Conservation (phyloP, 2,329 filamentous ascomycete species). For the Botrytis hyacinthi region DNA sequence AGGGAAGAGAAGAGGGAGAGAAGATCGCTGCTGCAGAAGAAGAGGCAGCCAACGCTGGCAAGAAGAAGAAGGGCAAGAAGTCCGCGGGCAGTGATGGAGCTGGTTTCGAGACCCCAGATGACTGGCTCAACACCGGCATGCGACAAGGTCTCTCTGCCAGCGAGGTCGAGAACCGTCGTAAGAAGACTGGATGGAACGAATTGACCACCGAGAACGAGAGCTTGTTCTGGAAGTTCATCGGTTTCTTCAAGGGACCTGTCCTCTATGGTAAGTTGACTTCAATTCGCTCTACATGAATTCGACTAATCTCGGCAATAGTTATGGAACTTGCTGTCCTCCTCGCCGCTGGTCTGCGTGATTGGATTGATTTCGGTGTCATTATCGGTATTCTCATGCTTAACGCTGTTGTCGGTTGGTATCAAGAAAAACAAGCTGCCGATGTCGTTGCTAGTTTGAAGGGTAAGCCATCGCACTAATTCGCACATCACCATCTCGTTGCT, state of each 20-base stretch:
- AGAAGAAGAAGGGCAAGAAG: slow-evolving; percentile 52
- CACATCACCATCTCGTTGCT: not conserved
- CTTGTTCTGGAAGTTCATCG: slow-evolving; percentile 70
- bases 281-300: not conserved
- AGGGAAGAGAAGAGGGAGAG: slow-evolving; percentile 54
- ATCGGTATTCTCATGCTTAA: slow-evolving; percentile 73
- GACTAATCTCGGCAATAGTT: slow-evolving; percentile 46
- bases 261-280: slow-evolving; percentile 63
- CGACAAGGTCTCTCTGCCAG: slow-evolving; percentile 56
- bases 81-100: slow-evolving; percentile 40
- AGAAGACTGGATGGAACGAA: slow-evolving; percentile 69
- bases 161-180: slow-evolving; percentile 64
- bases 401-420: slow-evolving; percentile 75
- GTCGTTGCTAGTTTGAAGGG: slow-evolving; percentile 68
- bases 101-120: slow-evolving; percentile 51
- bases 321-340: slow-evolving; percentile 76
- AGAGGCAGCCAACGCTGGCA: slow-evolving; percentile 41
- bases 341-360: slow-evolving; percentile 71
- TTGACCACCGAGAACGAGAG: slow-evolving; percentile 73
- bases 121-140: slow-evolving; percentile 68
- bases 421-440: slow-evolving; percentile 77
- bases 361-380: slow-evolving; percentile 77
- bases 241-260: slow-evolving; percentile 74
- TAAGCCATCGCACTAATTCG: not conserved
- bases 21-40: slow-evolving; percentile 44